Base-by-base conservation (phyloP, 140 eudicot genomes). In the Bidens hawaiensis region DNA sequence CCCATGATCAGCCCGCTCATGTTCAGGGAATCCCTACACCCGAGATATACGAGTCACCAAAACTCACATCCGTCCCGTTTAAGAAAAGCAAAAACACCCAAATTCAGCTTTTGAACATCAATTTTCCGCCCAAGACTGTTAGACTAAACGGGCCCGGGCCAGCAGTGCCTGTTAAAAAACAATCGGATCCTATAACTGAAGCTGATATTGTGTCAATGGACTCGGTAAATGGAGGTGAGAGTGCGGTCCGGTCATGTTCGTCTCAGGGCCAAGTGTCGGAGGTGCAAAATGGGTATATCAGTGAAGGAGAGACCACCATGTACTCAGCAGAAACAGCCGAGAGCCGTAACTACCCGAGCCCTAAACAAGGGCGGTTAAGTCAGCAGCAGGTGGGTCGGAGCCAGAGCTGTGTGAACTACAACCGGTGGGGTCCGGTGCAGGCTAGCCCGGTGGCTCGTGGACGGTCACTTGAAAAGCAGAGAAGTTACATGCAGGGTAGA, bases 281-380 rank as follows among this genome's bases (percentile, higher is more conserved):
- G 56, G 57, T 42, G 63, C 77, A 75, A 22, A 75, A 87, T 60
- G 95, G 81, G 30, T 76, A 78, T 75, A 87, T 84, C 60, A 91
- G 98, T 36, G 98, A 91, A 25, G 98, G 94, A 16, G 96, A 93
- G 60, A 88, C 89, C 3, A 88, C 96, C 0, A 88, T 93, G 95
- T 87, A 93, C 67, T 93, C 99, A 0, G 99, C 99, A 0, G 99
- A 93, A 69, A 93, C 99, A 4, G 96, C 99, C 0, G 99, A 93
- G 75, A 93, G 99, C 73, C 84, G 89, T 17, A 93, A 88, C 69
- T 82, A 69, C 64, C 74, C 99, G 21, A 84, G 94, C 41, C 99
- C 99, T 1, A 81, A 73, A 62, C 82, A 47, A 46, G 86, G 85
- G 34, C 69, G 74, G 77, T 73, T 80, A 31, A 24, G 56, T 59